Evolutionary conservation across 2,329 filamentous ascomycete genomes (phyloP).

Genomic region (Aspergillus unguis): DNA sequence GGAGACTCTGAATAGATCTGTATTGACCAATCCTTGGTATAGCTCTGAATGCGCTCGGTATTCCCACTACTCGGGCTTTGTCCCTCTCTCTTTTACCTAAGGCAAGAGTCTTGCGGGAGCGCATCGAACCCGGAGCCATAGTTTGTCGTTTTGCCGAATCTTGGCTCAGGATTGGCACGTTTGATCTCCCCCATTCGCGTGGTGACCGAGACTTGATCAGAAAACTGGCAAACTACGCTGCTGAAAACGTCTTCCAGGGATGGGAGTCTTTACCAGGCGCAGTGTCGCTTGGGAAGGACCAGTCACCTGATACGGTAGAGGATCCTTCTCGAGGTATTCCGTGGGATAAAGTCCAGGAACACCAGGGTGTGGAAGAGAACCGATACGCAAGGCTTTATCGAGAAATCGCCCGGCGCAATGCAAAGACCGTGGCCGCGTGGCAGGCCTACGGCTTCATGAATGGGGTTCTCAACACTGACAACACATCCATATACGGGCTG

Average conservation of each 20-base stretch:
- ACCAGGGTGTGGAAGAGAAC: constrained; percentile 69
- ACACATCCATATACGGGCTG: constrained; percentile 85
- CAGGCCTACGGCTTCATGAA: constrained; percentile 99
- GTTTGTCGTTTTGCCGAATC: constrained; percentile 86
- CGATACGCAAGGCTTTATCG: constrained; percentile 83
- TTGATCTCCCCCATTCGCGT: constrained; percentile 81
- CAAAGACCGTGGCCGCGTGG: constrained; percentile 84
- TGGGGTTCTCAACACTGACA: constrained; percentile 95
- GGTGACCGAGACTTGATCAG: constrained; percentile 74
- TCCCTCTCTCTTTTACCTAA: constrained; percentile 75
- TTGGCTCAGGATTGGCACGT: constrained; percentile 93
- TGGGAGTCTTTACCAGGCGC: constrained; percentile 77
- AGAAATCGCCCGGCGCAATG: constrained; percentile 81
- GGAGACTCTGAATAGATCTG: not conserved
- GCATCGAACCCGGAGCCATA: constrained; percentile 83
- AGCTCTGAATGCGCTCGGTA: constrained; percentile 73
- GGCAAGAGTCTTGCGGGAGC: constrained; percentile 71
- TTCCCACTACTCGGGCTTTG: constrained; percentile 82
- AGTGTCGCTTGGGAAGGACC: constrained; percentile 44
- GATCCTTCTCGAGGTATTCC: constrained; percentile 53
- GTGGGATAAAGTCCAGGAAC: constrained; percentile 62
- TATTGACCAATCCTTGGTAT: constrained; percentile 1
- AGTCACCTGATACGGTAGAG: constrained; percentile 35
- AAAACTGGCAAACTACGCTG: constrained; percentile 74
- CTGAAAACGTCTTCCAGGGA: constrained; percentile 80